Conservation (phyloP, 2,329 filamentous ascomycete genomes). For the Trichoderma atrobrunneum region DNA sequence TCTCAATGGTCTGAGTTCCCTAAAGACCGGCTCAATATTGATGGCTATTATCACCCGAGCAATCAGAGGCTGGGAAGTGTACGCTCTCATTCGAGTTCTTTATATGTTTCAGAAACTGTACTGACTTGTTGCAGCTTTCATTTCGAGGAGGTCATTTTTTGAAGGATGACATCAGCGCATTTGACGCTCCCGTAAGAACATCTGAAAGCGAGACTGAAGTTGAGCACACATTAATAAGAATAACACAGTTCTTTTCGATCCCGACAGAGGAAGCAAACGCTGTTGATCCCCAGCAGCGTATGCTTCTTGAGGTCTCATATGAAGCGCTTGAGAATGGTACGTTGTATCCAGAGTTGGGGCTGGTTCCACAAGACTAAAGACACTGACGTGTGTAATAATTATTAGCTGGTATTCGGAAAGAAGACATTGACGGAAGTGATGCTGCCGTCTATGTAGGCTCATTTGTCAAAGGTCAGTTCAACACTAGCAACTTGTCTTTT, state of each 20-base stretch:
- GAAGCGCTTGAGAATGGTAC: conserved; percentile 51
- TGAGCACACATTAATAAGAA: background rate
- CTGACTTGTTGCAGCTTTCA: conserved; percentile 37
- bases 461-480: conserved; percentile 45
- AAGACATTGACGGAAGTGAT: conserved; percentile 43
- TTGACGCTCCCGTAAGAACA: conserved; percentile 46
- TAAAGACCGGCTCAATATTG: conserved; percentile 47
- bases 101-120: background rate
- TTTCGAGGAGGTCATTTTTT: conserved; percentile 52
- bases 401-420: conserved; percentile 43
- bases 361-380: background rate
- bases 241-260: conserved; percentile 48
- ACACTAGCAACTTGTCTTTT: background rate
- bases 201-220: background rate
- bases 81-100: conserved; percentile 23
- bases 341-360: background rate
- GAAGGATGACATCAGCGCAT: conserved; percentile 44
- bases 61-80: conserved; percentile 49
- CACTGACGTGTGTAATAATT: background rate
- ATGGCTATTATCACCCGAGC: conserved; percentile 54
- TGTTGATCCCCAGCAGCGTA: conserved; percentile 53
- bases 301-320: conserved; percentile 50
- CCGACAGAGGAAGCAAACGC: conserved; percentile 49
- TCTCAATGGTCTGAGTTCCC: conserved; percentile 52
- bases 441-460: conserved; percentile 51